A percentile compares a stretch with the other conserved stretches of the same genome.
Evolutionary conservation across 768 basidiomycete genomes (phyloP).

Genomic region (Russula compacta): DNA sequence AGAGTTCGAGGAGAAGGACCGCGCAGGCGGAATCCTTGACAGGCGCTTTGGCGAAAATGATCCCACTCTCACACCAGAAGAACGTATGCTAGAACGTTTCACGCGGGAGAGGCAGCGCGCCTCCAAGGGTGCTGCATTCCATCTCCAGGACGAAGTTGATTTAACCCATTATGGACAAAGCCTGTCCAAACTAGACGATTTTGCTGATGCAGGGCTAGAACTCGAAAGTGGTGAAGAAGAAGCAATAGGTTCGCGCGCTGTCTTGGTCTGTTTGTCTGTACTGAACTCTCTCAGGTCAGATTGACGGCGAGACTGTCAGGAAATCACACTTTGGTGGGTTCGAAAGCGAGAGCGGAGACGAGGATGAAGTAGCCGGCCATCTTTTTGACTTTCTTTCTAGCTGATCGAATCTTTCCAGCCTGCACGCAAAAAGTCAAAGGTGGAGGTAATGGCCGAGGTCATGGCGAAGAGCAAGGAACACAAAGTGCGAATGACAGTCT

Average conservation of each 20-base stretch:
- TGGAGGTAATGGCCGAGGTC: conserved; percentile 96
- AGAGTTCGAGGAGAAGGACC: conserved; percentile 73
- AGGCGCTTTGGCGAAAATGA: conserved; percentile 95
- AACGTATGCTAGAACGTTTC: conserved; percentile 94
- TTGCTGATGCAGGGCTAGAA: conserved; percentile 60
- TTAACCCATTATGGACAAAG: conserved; percentile 89
- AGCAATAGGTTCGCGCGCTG: conserved; percentile 28
- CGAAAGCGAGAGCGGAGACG: conserved; percentile 53
- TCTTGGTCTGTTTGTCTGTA: not conserved
- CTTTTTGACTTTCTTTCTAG: not conserved
- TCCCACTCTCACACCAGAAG: conserved; percentile 85
- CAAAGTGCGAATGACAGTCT: conserved; percentile 47
- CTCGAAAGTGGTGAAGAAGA: conserved; percentile 51
- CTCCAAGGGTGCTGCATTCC: conserved; percentile 72
- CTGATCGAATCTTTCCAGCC: conserved; percentile 38
- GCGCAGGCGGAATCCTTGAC: conserved; percentile 84
- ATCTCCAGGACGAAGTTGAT: conserved; percentile 86
- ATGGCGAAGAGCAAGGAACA: conserved; percentile 95
- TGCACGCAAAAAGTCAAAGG: conserved; percentile 80
- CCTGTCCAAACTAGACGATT: conserved; percentile 76
- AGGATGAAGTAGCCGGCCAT: conserved; percentile 30
- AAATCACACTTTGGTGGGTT: conserved; percentile 83
- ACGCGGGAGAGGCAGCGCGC: conserved; percentile 79
- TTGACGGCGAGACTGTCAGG: conserved; percentile 58
- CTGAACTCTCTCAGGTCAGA: conserved; percentile 40